A percentile compares a stretch with the other conserved stretches of the same genome.
These are phyloP conservation scores for Lentinula detonsa DNA, from an alignment of 768 basidiomycete species.

Conservation along the genomic window DNA sequence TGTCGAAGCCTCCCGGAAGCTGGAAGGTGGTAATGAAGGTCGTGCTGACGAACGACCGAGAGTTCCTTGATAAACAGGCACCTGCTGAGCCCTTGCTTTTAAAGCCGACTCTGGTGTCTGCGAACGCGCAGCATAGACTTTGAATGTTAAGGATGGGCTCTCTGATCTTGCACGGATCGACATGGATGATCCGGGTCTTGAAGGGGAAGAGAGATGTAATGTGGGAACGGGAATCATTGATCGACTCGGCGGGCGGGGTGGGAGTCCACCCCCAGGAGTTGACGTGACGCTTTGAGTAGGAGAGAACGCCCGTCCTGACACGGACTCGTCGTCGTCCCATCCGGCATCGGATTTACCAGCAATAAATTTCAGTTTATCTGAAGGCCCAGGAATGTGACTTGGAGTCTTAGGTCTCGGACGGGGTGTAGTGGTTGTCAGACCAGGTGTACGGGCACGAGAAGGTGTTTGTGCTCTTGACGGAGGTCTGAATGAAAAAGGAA, in stretches of 20 bases:
- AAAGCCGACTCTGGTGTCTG: conserved; percentile 67
- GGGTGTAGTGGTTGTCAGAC: conserved; percentile 37
- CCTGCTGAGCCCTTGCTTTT: conserved; percentile 53
- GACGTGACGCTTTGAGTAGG: conserved; percentile 45
- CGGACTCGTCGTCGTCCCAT: conserved; percentile 37
- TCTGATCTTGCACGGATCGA: conserved; percentile 55
- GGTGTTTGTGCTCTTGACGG: conserved; percentile 28
- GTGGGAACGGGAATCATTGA: conserved; percentile 77
- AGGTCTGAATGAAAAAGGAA: conserved; percentile 34
- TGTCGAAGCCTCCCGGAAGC: conserved; percentile 55
- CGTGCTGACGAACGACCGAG: conserved; percentile 33
- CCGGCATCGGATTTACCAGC: conserved; percentile 43
- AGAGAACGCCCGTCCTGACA: conserved; percentile 53
- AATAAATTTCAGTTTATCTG: conserved; percentile 39
- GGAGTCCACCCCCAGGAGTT: conserved; percentile 39
- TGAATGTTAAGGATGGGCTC: conserved; percentile 45
- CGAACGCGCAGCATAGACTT: conserved; percentile 37
- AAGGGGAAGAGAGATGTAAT: conserved; percentile 62
- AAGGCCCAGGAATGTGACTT: conserved; percentile 69
- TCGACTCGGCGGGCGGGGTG: conserved; percentile 71
- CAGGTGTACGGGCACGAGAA: conserved; percentile 42
- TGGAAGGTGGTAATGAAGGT: conserved; percentile 59
- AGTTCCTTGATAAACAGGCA: conserved; percentile 46
- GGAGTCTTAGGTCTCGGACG: conserved; percentile 76
- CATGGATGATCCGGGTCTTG: conserved; percentile 66